Evolutionary conservation across 257 asterid genomes (phyloP).

Genomic region (Hygrophila difformis): DNA sequence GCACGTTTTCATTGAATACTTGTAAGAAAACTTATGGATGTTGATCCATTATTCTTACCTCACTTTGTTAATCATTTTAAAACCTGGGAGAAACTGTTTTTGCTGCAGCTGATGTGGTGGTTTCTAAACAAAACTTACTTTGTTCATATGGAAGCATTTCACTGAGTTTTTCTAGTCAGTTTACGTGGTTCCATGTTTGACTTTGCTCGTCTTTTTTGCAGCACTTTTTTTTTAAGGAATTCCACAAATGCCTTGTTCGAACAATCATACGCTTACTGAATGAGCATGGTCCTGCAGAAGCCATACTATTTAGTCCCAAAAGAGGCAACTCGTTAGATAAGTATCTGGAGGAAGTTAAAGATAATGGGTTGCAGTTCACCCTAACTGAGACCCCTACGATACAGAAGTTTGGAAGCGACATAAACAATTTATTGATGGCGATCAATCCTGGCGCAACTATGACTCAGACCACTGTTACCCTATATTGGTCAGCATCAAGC

Average conservation of each 20-base stretch:
- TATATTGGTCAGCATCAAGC: conserved; percentile 49
- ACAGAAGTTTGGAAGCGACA: conserved; percentile 64
- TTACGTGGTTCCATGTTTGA: not conserved
- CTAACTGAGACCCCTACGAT: conserved; percentile 50
- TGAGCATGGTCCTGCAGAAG: conserved; percentile 59
- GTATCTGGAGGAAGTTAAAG: conserved; percentile 49
- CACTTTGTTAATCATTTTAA: too few species aligned
- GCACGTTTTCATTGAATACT: too few species aligned
- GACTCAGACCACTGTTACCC: conserved; percentile 90
- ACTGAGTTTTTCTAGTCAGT: not conserved
- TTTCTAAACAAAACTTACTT: too few species aligned
- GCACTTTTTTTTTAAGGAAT: conserved; percentile 82
- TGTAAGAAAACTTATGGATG: too few species aligned
- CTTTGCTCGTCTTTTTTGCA: conserved; percentile 25
- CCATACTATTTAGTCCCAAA: conserved; percentile 73
- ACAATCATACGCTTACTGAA: conserved; percentile 66
- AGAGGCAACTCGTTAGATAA: conserved; percentile 84
- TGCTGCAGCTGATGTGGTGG: too few species aligned
- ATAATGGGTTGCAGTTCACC: conserved; percentile 49
- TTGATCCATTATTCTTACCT: too few species aligned
- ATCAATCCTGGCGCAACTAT: conserved; percentile 76
- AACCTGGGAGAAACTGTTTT: too few species aligned
- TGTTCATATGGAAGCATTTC: not conserved
- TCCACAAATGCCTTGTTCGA: conserved; percentile 65
- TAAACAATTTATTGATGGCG: conserved; percentile 33